Evolutionary conservation across 495 filamentous ascomycete genomes (phyloP).

Genomic region (Halenospora varia): DNA sequence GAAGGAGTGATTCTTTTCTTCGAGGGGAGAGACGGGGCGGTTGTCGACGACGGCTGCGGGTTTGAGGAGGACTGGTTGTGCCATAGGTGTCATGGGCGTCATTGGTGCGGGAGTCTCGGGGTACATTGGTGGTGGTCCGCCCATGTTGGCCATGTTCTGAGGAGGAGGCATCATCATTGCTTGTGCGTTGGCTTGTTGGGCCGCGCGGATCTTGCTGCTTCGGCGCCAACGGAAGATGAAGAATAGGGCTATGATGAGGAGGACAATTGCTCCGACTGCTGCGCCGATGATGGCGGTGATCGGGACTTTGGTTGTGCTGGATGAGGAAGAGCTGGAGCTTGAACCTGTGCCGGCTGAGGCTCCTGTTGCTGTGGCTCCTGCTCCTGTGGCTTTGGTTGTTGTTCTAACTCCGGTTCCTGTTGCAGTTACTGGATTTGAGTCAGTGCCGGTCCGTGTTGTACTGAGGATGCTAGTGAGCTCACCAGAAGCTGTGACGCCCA

Average conservation of each 20-base stretch:
- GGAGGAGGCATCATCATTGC: too few relatives aligned
- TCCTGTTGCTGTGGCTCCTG: neutral
- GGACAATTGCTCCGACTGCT: neutral
- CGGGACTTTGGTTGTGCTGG: neutral
- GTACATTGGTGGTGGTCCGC: neutral
- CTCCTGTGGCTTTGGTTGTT: neutral
- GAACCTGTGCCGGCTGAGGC: neutral
- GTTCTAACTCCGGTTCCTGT: neutral
- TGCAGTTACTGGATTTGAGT: neutral
- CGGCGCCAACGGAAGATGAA: neutral
- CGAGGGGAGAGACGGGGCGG: neutral
- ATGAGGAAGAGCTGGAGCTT: neutral
- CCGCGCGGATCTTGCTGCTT: neutral
- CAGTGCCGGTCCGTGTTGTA: neutral
- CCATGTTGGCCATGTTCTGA: too few relatives aligned
- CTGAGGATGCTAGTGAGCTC: neutral
- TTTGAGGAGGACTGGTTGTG: too few relatives aligned
- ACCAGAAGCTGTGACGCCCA: conserved; percentile 36
- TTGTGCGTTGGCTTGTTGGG: neutral
- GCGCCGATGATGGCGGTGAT: neutral
- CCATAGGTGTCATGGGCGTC: neutral
- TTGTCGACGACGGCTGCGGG: neutral
- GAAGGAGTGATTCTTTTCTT: neutral
- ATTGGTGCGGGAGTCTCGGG: neutral
- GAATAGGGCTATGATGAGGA: neutral